Conservation (phyloP, 768 basidiomycete genomes). For the Sarcodon sp. region DNA sequence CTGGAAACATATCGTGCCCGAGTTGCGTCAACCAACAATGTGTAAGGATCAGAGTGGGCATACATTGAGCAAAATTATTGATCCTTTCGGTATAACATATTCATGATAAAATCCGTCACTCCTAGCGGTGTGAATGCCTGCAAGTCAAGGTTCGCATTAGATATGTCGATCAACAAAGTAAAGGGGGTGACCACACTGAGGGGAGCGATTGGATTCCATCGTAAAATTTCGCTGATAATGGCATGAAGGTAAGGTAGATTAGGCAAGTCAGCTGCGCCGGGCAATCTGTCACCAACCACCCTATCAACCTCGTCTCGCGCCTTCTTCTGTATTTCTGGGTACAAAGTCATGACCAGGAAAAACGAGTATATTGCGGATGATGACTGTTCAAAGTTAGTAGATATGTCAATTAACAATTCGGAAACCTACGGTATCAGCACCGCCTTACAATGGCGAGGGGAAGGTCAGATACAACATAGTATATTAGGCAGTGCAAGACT, state of each 20-base stretch:
- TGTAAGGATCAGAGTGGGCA: conserved; percentile 4
- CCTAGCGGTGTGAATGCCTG: no score
- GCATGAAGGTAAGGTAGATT: conserved; percentile 15
- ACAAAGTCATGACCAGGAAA: conserved; percentile 18
- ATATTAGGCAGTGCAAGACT: no score
- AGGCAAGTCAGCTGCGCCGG: conserved; percentile 11
- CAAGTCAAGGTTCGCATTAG: no score
- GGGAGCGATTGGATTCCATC: conserved; percentile 18
- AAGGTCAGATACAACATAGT: no score
- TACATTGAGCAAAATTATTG: conserved; percentile 6
- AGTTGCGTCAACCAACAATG: neutral
- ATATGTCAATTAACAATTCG: neutral
- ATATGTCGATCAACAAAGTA: no score
- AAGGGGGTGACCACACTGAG: conserved; percentile 5
- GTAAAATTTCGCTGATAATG: conserved; percentile 12
- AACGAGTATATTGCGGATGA: conserved; percentile 16
- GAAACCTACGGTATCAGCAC: neutral
- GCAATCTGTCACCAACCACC: conserved; percentile 15
- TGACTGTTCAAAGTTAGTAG: conserved; percentile 6
- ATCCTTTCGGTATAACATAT: conserved; percentile 16
- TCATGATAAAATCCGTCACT: conserved; percentile 2
- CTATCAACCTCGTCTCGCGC: conserved; percentile 19
- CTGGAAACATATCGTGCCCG: no score
- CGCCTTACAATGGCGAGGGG: neutral
- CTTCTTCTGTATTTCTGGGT: conserved; percentile 15